Conservation (phyloP, 805 yeast genomes). For the Candida hispaniensis region DNA sequence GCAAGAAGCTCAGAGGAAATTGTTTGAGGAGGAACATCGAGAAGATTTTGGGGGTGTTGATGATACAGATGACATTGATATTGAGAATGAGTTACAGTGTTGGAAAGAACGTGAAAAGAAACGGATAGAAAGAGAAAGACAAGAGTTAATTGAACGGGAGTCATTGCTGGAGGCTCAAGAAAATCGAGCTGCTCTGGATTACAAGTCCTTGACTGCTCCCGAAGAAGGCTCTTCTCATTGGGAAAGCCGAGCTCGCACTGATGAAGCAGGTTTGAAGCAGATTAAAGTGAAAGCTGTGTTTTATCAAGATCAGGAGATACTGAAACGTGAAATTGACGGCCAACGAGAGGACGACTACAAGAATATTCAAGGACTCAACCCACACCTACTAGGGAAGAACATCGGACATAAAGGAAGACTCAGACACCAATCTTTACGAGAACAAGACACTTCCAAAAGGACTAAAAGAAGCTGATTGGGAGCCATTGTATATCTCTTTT, state of each 20-base stretch:
- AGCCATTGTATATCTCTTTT: neutral
- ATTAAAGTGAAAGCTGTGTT: constrained; percentile 30
- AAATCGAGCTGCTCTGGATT: constrained; percentile 25
- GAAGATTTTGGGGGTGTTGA: constrained; percentile 30
- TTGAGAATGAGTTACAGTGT: constrained; percentile 34
- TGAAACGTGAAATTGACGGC: constrained; percentile 10
- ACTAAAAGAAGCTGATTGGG: constrained; percentile 5
- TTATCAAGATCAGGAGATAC: constrained; percentile 27
- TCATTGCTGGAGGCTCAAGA: constrained; percentile 28
- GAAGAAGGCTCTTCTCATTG: constrained; percentile 19
- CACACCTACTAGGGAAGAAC: constrained; percentile 23
- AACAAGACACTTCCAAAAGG: constrained; percentile 26
- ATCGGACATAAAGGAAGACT: constrained; percentile 28
- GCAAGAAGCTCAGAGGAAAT: constrained; percentile 21
- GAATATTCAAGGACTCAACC: constrained; percentile 25
- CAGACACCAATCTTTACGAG: constrained; percentile 24
- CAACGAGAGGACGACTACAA: constrained; percentile 24
- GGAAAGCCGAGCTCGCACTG: constrained; percentile 16
- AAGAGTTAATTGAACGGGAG: constrained; percentile 13
- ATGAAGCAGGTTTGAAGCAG: constrained; percentile 20
- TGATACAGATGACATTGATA: constrained; percentile 52
- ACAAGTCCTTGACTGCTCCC: constrained; percentile 25
- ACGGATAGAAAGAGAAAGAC: constrained; percentile 34
- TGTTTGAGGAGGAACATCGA: constrained; percentile 18
- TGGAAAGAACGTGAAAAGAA: constrained; percentile 36